Percentiles rank a stretch among this genome's conserved stretches.
These are phyloP conservation scores for Bipolaris cookei DNA, from an alignment of 2,329 filamentous ascomycete genomes.

Conservation along the genomic window DNA sequence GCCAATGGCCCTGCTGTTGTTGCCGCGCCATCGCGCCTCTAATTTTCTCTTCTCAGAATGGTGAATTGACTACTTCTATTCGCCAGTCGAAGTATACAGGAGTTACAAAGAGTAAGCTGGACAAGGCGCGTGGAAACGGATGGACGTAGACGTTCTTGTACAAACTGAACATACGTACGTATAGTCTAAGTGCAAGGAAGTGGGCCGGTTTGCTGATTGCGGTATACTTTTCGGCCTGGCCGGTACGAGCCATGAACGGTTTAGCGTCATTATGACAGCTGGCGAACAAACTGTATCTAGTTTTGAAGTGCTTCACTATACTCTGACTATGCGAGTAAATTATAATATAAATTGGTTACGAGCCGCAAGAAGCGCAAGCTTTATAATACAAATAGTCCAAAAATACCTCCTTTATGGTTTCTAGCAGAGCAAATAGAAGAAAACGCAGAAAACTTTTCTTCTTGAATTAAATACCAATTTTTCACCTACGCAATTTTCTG, in stretches of 20 bases:
- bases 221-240: slow-evolving; percentile 1
- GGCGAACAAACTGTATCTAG: background rate
- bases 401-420: background rate
- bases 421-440: background rate
- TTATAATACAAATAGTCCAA: background rate
- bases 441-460: background rate
- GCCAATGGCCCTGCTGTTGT: slow-evolving; percentile 41
- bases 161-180: background rate
- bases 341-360: background rate
- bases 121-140: background rate
- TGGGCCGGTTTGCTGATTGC: background rate
- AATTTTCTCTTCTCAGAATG: background rate
- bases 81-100: background rate
- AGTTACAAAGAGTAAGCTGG: background rate
- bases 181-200: background rate
- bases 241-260: background rate
- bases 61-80: background rate
- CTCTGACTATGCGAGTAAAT: background rate
- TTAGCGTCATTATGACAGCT: slow-evolving; percentile 8
- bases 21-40: slow-evolving; percentile 2
- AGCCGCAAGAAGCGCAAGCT: background rate
- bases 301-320: background rate
- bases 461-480: background rate
- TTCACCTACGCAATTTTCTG: background rate
- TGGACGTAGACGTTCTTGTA: background rate